Evolutionary conservation across 1,284 basidiomycete genomes (phyloP), one percentile per base, ranked within the genome.

Genomic region (Caloboletus inedulis): DNA sequence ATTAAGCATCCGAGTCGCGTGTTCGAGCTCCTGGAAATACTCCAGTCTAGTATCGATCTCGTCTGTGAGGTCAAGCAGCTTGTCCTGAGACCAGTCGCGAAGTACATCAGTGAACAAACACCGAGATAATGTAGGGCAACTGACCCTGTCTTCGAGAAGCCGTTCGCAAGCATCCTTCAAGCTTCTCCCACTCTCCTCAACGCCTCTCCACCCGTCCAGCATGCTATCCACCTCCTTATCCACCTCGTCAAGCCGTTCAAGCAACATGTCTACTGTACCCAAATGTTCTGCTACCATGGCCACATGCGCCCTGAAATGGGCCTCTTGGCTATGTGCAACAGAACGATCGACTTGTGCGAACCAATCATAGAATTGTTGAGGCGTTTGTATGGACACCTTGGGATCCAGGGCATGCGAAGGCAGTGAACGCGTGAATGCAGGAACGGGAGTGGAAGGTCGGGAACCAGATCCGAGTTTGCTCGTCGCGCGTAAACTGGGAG

Each of bases 321-420:
- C 83, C 64, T 97, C 94, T 64, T 96, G 94, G 56, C 89, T 90
- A 63, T 93, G 90, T 13, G 93, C 87, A 30, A 96, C 90, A 1
- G 87, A 88, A 18, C 89, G 78, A 57, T 96, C 92, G 46, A 97
- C 84, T 36, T 88, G 77, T 0, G 89, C 80, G 68, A 94, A 94
- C 87, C 93, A 96, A 72, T 97, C 94, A 64, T 94, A 92, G 71
- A 97, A 96, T 61, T 95, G 91, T 62, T 97, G 91, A 0, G 92
- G 86, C 0, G 91, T 94, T 56, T 86, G 80, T 41, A 98, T 84
- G 5, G 90, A 85, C 25, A 83, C 77, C 52, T 77, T 80, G 7
- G 87, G 85, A 60, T 85, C 82, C 18, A 90, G 73, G 0, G 78
- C 72, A 65, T 84, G 78, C 27, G 70, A 63, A n/a, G 63, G 70